These are phyloP conservation scores for Solanum microdontum DNA, from an alignment of 257 asterid genomes.

Conservation along the genomic window DNA sequence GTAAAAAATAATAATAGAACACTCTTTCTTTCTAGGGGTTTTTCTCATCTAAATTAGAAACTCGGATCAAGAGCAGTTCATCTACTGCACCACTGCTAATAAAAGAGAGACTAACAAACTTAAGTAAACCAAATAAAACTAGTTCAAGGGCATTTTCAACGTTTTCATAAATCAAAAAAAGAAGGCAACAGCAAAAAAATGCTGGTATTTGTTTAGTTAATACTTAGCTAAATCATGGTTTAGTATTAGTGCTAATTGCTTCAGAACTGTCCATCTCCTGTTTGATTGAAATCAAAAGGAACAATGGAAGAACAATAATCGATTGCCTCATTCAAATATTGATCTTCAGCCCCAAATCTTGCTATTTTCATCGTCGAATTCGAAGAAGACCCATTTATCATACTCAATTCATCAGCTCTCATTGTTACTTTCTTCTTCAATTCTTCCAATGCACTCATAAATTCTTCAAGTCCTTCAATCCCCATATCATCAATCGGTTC, in stretches of 20 bases:
- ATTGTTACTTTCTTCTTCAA: conserved; percentile 16
- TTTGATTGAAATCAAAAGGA: background rate
- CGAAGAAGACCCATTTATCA: background rate
- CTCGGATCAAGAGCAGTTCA: no score
- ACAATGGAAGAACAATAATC: background rate
- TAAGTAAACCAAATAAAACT: background rate
- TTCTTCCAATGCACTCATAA: conserved; percentile 11
- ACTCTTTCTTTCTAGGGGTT: background rate
- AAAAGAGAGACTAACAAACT: background rate
- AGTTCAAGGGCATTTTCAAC: background rate
- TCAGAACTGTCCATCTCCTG: background rate
- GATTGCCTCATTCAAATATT: background rate
- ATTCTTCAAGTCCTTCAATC: conserved; percentile 34
- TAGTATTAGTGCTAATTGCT: background rate
- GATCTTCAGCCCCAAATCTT: background rate
- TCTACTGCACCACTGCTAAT: background rate
- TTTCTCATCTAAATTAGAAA: background rate
- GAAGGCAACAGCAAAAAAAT: background rate
- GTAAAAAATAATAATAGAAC: background rate
- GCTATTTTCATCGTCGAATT: background rate
- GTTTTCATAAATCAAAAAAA: no score
- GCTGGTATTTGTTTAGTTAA: background rate
- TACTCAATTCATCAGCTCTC: conserved; percentile 12
- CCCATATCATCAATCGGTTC: conserved; percentile 15
- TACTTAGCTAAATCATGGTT: background rate